Evolutionary conservation across 2,329 filamentous ascomycete genomes (phyloP).

Genomic region (Teratosphaeria destructans): DNA sequence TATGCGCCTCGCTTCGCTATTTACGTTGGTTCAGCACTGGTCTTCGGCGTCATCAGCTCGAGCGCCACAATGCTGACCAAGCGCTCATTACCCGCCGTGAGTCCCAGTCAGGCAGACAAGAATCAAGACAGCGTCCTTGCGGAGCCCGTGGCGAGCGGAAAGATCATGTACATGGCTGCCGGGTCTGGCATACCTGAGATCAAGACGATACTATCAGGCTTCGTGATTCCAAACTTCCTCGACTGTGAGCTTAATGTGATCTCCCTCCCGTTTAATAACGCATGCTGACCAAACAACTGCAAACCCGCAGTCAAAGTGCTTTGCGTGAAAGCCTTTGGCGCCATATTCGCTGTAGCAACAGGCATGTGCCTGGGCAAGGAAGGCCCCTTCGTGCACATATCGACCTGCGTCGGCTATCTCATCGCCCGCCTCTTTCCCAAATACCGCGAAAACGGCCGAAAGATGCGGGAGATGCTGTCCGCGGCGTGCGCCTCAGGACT

Average conservation of each 20-base stretch:
- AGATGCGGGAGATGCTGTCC: constrained; percentile 48
- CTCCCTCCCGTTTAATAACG: background rate
- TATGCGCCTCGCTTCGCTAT: constrained; percentile 37
- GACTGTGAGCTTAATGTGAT: constrained; percentile 31
- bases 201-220: constrained; percentile 52
- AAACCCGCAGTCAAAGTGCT: constrained; percentile 37
- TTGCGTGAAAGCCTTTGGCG: constrained; percentile 47
- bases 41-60: constrained; percentile 41
- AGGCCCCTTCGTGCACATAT: constrained; percentile 53
- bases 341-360: constrained; percentile 48
- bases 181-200: constrained; percentile 53
- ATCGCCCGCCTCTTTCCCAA: constrained; percentile 44
- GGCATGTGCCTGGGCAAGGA: constrained; percentile 54
- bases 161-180: constrained; percentile 49
- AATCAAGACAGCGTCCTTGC: constrained; percentile 10
- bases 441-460: constrained; percentile 47
- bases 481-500: constrained; percentile 49
- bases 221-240: constrained; percentile 49
- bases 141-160: constrained; percentile 27
- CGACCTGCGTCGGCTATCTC: constrained; percentile 47
- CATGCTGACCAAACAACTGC: no score
- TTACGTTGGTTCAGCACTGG: constrained; percentile 40
- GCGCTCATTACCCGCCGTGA: constrained; percentile 36
- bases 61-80: constrained; percentile 42
- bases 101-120: constrained; percentile 25